phyloP scores from a whole-genome alignment of 768 basidiomycete genomes.

The Kwoniella newhampshirensis region DNA sequence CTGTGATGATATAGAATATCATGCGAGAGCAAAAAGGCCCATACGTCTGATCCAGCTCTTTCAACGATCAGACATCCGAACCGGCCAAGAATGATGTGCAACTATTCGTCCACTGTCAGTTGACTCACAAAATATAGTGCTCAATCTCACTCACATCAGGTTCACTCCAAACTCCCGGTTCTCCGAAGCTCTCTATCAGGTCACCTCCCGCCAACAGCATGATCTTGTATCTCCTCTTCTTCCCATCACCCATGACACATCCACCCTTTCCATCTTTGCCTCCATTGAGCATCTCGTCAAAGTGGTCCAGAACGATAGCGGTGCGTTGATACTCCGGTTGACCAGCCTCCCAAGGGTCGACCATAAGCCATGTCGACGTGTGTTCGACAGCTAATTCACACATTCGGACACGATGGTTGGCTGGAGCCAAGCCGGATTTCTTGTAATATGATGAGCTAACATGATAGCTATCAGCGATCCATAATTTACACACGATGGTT shows the following conservation, averaged over 20 bases:
- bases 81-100: constrained; percentile 91
- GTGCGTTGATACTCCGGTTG: constrained; percentile 87
- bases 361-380: constrained; percentile 92
- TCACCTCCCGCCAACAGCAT: constrained; percentile 98
- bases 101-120: constrained; percentile 56
- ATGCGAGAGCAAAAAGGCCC: constrained; percentile 57
- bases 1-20: constrained; percentile 58
- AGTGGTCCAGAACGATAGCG: constrained; percentile 94
- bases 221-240: constrained; percentile 69
- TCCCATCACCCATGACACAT: constrained; percentile 65
- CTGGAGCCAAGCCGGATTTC: constrained; percentile 88
- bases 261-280: constrained; percentile 70
- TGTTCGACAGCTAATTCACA: constrained; percentile 79
- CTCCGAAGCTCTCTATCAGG: constrained; percentile 94
- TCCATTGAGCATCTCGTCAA: constrained; percentile 90
- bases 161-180: constrained; percentile 96
- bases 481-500: not conserved
- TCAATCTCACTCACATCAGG: constrained; percentile 69
- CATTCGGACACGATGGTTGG: constrained; percentile 75
- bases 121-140: not conserved
- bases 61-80: constrained; percentile 96
- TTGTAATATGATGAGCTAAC: constrained; percentile 65
- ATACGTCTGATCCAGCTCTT: constrained; percentile 84
- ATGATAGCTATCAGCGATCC: not conserved
- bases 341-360: constrained; percentile 96